These are phyloP conservation scores for Populus deltoides DNA, from an alignment of 345 rosid species.

Conservation along the genomic window DNA sequence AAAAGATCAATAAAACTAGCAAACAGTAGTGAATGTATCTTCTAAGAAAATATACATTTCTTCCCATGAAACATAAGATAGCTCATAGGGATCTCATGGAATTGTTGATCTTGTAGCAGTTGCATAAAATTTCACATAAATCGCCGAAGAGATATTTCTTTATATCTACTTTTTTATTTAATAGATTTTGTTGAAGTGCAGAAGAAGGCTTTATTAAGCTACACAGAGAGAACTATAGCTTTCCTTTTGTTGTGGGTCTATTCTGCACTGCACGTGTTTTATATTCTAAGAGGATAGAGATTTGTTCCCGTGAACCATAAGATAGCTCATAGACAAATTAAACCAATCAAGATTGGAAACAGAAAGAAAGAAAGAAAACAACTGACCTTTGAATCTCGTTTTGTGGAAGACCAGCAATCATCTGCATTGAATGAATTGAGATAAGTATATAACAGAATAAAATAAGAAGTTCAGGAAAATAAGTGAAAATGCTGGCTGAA, in stretches of 20 bases:
- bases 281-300: neutral
- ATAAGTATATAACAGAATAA: slow-evolving; percentile 22
- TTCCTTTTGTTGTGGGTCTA: no score
- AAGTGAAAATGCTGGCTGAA: slow-evolving; percentile 5
- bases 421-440: slow-evolving; percentile 46
- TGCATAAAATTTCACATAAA: no score
- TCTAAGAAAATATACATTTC: neutral
- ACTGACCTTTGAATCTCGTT: slow-evolving; percentile 60
- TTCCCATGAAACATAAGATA: neutral
- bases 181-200: no score
- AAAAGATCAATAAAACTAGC: neutral
- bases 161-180: no score
- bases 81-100: no score
- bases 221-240: no score
- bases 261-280: no score
- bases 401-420: slow-evolving; percentile 85
- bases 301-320: neutral
- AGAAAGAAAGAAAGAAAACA: neutral
- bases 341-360: neutral
- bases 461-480: slow-evolving; percentile 5
- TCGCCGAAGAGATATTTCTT: no score
- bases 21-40: neutral
- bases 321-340: neutral
- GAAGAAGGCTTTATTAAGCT: no score
- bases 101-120: no score